Evolutionary conservation across 2,329 filamentous ascomycete species (phyloP).

Genomic region (Colletotrichum aenigma): DNA sequence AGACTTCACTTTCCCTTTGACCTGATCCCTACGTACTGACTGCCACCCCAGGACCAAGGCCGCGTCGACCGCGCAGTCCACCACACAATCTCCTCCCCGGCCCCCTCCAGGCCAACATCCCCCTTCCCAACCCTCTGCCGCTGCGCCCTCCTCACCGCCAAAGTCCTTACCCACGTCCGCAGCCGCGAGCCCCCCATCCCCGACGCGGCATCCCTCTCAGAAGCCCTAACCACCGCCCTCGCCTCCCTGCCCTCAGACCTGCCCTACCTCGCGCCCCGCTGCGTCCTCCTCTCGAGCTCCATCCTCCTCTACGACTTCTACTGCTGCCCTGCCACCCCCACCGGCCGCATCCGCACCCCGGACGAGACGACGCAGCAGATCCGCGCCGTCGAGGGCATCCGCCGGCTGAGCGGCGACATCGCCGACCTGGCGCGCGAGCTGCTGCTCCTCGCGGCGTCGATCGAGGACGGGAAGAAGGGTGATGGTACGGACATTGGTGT

Average conservation of each 20-base stretch:
- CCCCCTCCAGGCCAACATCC: conserved; percentile 44
- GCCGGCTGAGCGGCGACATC: conserved; percentile 29
- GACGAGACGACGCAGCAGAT: conserved; percentile 34
- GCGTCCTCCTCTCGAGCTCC: conserved; percentile 23
- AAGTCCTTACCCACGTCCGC: conserved; percentile 35
- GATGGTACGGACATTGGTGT: conserved; percentile 24
- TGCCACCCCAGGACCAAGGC: conserved; percentile 35
- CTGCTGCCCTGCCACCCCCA: conserved; percentile 32
- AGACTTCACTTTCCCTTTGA: background rate
- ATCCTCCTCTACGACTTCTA: conserved; percentile 40
- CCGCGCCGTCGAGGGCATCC: conserved; percentile 35
- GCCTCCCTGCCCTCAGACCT: background rate
- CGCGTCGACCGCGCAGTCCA: conserved; percentile 32
- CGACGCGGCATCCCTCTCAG: background rate
- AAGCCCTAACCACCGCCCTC: background rate
- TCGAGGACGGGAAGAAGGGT: background rate
- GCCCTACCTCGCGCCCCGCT: conserved; percentile 20
- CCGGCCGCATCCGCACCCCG: conserved; percentile 18
- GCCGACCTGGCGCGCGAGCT: conserved; percentile 30
- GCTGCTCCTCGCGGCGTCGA: conserved; percentile 20
- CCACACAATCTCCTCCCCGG: conserved; percentile 39
- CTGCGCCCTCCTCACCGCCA: conserved; percentile 36
- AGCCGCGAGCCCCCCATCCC: background rate
- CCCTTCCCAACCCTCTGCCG: conserved; percentile 57
- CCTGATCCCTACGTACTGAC: background rate